phyloP scores from a whole-genome alignment of 192 early-diverging fungal species.

The Rhizophagus clarus region DNA sequence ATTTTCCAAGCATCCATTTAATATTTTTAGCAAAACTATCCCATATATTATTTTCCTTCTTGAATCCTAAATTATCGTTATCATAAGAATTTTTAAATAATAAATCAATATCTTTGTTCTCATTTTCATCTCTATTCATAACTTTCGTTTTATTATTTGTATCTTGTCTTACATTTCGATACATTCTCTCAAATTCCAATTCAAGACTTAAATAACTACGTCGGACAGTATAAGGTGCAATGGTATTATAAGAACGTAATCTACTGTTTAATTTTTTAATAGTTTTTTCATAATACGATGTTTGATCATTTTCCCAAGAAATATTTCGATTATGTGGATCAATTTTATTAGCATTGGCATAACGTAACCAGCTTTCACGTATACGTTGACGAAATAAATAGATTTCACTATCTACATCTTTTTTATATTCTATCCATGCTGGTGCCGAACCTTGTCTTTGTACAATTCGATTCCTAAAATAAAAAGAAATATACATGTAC shows the following conservation, averaged over 20 bases:
- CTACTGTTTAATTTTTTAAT: constrained; percentile 23
- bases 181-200: constrained; percentile 19
- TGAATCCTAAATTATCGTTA: neutral
- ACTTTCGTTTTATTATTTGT: neutral
- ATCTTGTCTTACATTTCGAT: neutral
- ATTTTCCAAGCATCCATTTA: constrained; percentile 1
- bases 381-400: constrained; percentile 6
- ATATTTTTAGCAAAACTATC: neutral
- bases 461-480: constrained; percentile 35
- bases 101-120: neutral
- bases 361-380: constrained; percentile 12
- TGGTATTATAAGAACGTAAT: constrained; percentile 37
- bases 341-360: neutral
- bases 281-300: constrained; percentile 21
- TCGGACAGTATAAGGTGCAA: constrained; percentile 32
- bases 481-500: neutral
- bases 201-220: constrained; percentile 28
- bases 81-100: neutral
- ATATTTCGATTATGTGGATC: neutral
- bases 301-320: constrained; percentile 17
- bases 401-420: constrained; percentile 33
- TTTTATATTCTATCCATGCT: constrained; percentile 36
- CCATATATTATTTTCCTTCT: constrained; percentile 1
- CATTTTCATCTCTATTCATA: neutral
- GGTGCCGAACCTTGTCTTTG: constrained; percentile 37